Percentiles rank a stretch among this genome's conserved stretches.
Evolutionary conservation across 345 rosid species (phyloP).

Genomic region (Salix arbutifolia): DNA sequence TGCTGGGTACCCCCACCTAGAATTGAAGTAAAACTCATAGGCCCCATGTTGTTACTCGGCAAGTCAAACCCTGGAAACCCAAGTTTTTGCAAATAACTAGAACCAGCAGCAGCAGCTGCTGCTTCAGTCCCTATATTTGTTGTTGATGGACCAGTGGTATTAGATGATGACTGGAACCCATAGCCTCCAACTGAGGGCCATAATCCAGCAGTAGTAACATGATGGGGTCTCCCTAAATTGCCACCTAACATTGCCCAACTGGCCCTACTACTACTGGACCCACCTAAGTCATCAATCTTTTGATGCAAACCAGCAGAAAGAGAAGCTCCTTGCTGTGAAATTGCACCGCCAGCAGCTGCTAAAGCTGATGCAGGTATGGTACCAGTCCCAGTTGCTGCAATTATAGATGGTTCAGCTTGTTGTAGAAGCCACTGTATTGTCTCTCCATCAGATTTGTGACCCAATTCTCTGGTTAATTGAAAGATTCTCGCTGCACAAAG

Average conservation of each 20-base stretch:
- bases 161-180: conserved; percentile 52
- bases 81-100: conserved; percentile 51
- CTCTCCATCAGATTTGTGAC: conserved; percentile 96
- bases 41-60: conserved; percentile 52
- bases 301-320: conserved; percentile 67
- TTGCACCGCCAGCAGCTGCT: conserved; percentile 54
- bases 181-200: conserved; percentile 76
- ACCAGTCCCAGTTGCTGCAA: conserved; percentile 88
- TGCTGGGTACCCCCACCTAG: conserved; percentile 55
- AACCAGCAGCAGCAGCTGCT: conserved; percentile 3
- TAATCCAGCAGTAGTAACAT: conserved; percentile 45
- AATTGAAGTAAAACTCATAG: conserved; percentile 75
- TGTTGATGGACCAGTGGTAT: conserved; percentile 35
- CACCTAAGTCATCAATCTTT: conserved; percentile 59
- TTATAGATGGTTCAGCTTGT: conserved; percentile 89
- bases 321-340: conserved; percentile 60
- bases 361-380: conserved; percentile 95
- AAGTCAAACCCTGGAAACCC: conserved; percentile 82
- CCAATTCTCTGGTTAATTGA: conserved; percentile 92
- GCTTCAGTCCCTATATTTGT: conserved; percentile 46
- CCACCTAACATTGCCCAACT: conserved; percentile 65
- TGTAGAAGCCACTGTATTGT: conserved; percentile 95
- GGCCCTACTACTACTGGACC: conserved; percentile 55
- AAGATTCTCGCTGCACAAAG: conserved; percentile 95
- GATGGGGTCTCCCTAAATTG: conserved; percentile 62